Base-by-base conservation (phyloP, 306 rosid genomes). In the Dryas octopetala region DNA sequence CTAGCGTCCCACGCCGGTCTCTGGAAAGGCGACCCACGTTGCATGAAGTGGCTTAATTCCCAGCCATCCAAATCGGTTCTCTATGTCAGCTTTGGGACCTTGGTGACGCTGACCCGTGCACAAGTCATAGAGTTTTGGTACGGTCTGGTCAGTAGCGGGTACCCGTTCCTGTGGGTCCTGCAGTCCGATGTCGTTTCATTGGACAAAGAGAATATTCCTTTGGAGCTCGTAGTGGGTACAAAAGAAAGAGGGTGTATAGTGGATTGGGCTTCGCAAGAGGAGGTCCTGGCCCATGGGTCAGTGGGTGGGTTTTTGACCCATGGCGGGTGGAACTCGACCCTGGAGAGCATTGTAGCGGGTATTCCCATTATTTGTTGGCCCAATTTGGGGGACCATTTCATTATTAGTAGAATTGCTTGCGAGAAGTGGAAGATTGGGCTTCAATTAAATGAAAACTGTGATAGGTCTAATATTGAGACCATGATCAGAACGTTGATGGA, bases 351-450 rank as follows among this genome's bases (percentile, higher is more conserved):
- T 1, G 9, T 2, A 2, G 85, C 64, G 1, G 80, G 79, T 13
- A 6, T 83, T 12, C 83, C 86, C 0, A 70, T 85, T 81, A 62
- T 85, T 17, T 85, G 85, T 44, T 74, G 78, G 83, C 79, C 78
- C 2, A 0, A 71, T 6, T 10, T 54, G 0, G 75, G 62, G 2
- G 89, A 85, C 6, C 86, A 82, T 0, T 1, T 5, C 2, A 15
- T 83, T 3, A 71, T 50, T 5, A 61, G 79, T 17, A 77, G 79
- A 63, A 64, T 38, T 63, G 81, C 74, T 17, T 17, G 79, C 32
- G 73, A 74, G 23, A 28, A 17, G 11, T 80, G 85, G 85, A 59
- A 50, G 44, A 41, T 74, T 57, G 79, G 86, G 14, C 0, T 77
- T 14, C 79, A 71, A 1, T 46, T 83, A 71, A 67, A 74, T 10